phyloP scores from a whole-genome alignment of 495 filamentous ascomycete genomes.

The Aspergillus asperescens region DNA sequence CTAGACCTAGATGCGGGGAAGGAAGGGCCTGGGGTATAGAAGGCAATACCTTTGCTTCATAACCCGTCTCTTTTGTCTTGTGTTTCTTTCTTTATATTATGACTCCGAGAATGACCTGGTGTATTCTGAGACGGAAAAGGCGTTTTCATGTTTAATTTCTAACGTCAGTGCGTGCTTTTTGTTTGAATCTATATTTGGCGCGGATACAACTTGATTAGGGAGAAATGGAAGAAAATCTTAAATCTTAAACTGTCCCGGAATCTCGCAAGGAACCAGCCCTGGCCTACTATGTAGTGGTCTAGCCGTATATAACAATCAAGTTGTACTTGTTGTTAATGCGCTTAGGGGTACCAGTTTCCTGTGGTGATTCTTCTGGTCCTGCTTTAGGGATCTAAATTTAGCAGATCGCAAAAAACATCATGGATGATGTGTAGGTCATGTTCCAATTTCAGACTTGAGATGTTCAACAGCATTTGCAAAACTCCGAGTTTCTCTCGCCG shows the following conservation, averaged over 20 bases:
- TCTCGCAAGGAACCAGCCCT: too few relatives aligned
- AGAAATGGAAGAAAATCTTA: neutral
- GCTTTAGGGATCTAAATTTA: too few relatives aligned
- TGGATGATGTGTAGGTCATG: too few relatives aligned
- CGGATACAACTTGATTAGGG: slow-evolving; percentile 3
- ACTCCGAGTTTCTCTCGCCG: too few relatives aligned
- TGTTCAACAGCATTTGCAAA: too few relatives aligned
- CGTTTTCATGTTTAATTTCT: slow-evolving; percentile 15
- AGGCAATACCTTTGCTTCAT: neutral
- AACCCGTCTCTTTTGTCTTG: neutral
- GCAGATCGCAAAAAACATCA: too few relatives aligned
- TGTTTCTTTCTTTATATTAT: slow-evolving; percentile 12
- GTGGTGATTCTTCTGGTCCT: too few relatives aligned
- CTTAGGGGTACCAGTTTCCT: too few relatives aligned
- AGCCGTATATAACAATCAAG: too few relatives aligned
- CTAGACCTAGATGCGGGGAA: slow-evolving; percentile 62
- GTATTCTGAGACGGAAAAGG: slow-evolving; percentile 17
- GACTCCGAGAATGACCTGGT: slow-evolving; percentile 17
- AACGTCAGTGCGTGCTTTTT: slow-evolving; percentile 1
- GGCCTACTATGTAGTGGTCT: too few relatives aligned
- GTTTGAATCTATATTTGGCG: slow-evolving; percentile 9
- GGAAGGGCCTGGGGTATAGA: slow-evolving; percentile 35
- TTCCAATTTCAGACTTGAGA: too few relatives aligned
- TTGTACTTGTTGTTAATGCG: too few relatives aligned
- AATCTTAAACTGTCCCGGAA: neutral